Conservation (phyloP, 768 basidiomycete species). For the Mycena rebaudengoi region DNA sequence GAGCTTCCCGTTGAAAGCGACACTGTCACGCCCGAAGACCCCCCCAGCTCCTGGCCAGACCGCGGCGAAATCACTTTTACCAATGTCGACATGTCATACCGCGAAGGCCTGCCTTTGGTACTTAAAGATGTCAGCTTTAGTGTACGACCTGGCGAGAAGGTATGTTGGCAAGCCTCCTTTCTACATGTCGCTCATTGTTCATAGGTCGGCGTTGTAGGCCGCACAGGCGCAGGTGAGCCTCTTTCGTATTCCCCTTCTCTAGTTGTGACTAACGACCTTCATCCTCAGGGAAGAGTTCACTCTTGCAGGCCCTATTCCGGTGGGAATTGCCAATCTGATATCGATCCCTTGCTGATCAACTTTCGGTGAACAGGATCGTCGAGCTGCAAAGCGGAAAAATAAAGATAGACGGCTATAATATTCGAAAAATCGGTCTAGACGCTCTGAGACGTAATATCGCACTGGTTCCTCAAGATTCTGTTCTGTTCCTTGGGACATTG, state of each 20-base stretch:
- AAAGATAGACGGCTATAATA: slow-evolving; percentile 64
- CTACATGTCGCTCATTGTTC: background rate
- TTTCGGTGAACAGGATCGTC: too few species aligned
- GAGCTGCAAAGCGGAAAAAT: slow-evolving; percentile 67
- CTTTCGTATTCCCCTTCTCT: background rate
- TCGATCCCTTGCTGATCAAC: too few species aligned
- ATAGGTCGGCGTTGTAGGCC: slow-evolving; percentile 57
- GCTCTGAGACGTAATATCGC: slow-evolving; percentile 61
- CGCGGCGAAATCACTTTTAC: slow-evolving; percentile 63
- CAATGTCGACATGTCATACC: slow-evolving; percentile 65
- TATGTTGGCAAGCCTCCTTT: background rate
- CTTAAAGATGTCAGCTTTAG: slow-evolving; percentile 67
- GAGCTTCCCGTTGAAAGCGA: slow-evolving; percentile 66
- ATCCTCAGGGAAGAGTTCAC: slow-evolving; percentile 58
- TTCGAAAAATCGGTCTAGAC: slow-evolving; percentile 61
- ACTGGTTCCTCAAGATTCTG: slow-evolving; percentile 74
- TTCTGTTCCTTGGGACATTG: slow-evolving; percentile 59
- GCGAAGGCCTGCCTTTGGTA: slow-evolving; percentile 70
- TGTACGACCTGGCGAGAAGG: slow-evolving; percentile 69
- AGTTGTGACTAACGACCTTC: background rate
- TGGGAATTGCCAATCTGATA: too few species aligned
- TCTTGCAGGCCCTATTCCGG: slow-evolving; percentile 66
- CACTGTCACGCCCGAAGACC: slow-evolving; percentile 51
- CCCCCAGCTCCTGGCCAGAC: slow-evolving; percentile 58
- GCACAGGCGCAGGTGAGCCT: slow-evolving; percentile 46